Evolutionary conservation across 202 grass and related monocot genomes (phyloP).

Genomic region (Alloteropsis angusta): DNA sequence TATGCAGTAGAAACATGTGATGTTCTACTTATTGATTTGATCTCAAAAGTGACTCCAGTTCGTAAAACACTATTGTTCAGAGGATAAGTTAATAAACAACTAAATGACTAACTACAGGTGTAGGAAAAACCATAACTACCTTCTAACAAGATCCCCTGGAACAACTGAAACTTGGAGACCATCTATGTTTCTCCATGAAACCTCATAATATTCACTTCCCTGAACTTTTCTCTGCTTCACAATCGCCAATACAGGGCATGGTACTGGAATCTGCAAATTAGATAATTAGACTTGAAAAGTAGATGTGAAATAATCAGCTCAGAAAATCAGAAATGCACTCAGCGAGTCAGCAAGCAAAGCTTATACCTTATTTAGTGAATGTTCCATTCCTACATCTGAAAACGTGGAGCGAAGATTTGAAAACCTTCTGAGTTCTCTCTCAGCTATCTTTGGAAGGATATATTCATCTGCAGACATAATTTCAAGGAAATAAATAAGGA

Average conservation of each 20-base stretch:
- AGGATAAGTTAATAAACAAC: background rate
- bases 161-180: constrained; percentile 56
- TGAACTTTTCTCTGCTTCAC: constrained; percentile 59
- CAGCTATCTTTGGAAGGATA: constrained; percentile 92
- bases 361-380: constrained; percentile 34
- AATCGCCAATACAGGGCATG: constrained; percentile 63
- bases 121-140: constrained; percentile 42
- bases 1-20: background rate
- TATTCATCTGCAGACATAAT: constrained; percentile 58
- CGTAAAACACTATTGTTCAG: background rate
- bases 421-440: constrained; percentile 91
- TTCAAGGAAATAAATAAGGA: background rate
- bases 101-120: background rate
- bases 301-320: background rate
- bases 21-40: background rate
- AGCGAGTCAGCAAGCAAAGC: background rate
- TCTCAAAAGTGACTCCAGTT: background rate
- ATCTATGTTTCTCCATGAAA: constrained; percentile 69
- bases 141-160: constrained; percentile 63
- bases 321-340: constrained; percentile 13
- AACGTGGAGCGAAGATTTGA: constrained; percentile 49
- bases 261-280: constrained; percentile 60
- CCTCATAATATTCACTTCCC: constrained; percentile 71
- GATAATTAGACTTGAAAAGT: constrained; percentile 27
- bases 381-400: constrained; percentile 48